These are phyloP conservation scores for Talaromyces trachyspermus DNA, from an alignment of 495 filamentous ascomycete species.

Conservation along the genomic window DNA sequence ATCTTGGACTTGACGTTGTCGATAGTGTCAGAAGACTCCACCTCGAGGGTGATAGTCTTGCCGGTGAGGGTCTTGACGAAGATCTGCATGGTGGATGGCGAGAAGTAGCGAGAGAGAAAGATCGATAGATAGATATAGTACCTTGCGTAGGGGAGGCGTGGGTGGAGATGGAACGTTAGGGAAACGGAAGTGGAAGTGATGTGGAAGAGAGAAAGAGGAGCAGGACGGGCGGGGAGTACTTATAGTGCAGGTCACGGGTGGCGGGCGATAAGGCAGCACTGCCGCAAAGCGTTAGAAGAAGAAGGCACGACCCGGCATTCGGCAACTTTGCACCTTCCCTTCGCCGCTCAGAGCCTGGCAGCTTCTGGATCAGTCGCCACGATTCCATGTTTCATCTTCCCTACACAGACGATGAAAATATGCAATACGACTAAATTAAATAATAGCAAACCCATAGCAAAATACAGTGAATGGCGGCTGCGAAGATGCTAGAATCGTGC, in stretches of 20 bases:
- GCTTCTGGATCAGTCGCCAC: no score
- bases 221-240: conserved; percentile 13
- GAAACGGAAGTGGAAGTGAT: conserved; percentile 4
- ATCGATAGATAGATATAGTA: conserved; percentile 8
- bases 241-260: not conserved
- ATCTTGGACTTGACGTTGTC: conserved; percentile 99
- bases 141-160: no score
- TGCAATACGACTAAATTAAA: no score
- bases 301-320: not conserved
- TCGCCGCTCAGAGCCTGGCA: no score
- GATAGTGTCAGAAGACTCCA: conserved; percentile 95
- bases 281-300: not conserved
- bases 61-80: conserved; percentile 82
- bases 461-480: no score
- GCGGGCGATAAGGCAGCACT: conserved; percentile 3
- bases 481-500: no score
- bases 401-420: no score
- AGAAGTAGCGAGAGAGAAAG: not conserved
- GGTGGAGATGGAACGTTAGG: not conserved
- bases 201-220: conserved; percentile 15
- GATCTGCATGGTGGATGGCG: conserved; percentile 73
- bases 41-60: conserved; percentile 99
- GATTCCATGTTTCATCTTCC: no score
- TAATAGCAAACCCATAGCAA: no score
- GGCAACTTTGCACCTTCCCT: not conserved